Evolutionary conservation across 768 basidiomycete species (phyloP), one percentile per base, ranked within the genome.

Genomic region (Tulasnella sp.): DNA sequence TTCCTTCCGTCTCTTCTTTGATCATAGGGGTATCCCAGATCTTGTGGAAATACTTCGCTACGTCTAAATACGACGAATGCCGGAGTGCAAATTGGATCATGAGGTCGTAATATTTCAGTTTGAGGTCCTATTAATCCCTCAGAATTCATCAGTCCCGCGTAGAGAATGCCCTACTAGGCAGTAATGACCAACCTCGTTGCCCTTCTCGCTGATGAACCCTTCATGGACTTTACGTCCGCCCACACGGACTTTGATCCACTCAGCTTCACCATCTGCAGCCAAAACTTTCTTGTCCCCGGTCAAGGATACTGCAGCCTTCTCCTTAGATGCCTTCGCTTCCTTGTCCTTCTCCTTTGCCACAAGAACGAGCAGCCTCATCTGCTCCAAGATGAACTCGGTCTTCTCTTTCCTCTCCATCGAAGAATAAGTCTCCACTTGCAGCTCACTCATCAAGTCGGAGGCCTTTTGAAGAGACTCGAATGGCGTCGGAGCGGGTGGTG

Each of bases 341-440:
- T 85, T 84, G 79, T 94, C 93, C 84, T 93, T 95, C 79, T 88
- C 83, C 72, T 89, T 86, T 36, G 93, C 93, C 42, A 94, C 89
- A 54, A 88, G 86, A 71, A 93, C 89, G 80, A 96, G 85, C 71
- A 99, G 83, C 76, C 97, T 87, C 95, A 99, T 99, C 83, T 99
- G 97, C 83, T 99, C 97, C 64, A 99, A 85, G 79, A 99, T 93
- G 81, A 99, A 98, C 82, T 99, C 95, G 4, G 95, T 97, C 87
- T 99, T 99, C 83, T 99, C 97, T 81, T 93, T 85, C 77, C 96
- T 90, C 79, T 98, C 94, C 97, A 99, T 99, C 7, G 94, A 95
- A 17, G 96, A 98, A 82, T 98, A 99, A 1, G 97, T 99, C 84
- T 99, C 97, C 49, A 99, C 96, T 85, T 98, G 96, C 2, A 99